Evolutionary conservation across 352 stramenopile species (phyloP).

Genomic region (Aphanomyces astaci): DNA sequence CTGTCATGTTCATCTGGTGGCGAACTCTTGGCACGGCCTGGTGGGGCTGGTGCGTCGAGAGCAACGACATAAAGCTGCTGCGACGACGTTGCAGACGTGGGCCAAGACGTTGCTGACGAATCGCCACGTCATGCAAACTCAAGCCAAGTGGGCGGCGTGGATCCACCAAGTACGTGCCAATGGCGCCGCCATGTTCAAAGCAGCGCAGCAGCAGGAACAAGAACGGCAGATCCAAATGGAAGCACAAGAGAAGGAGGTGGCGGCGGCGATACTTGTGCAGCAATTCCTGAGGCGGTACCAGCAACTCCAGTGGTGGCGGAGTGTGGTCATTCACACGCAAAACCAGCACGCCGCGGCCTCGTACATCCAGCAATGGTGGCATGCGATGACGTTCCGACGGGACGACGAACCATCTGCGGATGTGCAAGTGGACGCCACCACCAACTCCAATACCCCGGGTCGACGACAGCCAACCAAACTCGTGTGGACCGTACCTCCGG

Average conservation of each 20-base stretch:
- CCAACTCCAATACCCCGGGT: no score
- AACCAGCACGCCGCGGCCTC: slow-evolving; percentile 4
- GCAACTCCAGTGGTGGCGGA: slow-evolving; percentile 27
- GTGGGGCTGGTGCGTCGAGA: background rate
- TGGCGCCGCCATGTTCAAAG: background rate
- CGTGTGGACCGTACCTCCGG: slow-evolving; percentile 4
- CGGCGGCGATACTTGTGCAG: background rate
- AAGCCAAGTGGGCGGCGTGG: background rate
- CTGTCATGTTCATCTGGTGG: background rate
- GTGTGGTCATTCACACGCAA: background rate
- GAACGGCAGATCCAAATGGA: background rate
- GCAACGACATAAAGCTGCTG: background rate
- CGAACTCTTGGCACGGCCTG: background rate
- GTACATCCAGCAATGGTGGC: slow-evolving; percentile 15
- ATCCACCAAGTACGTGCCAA: background rate
- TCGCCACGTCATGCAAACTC: background rate
- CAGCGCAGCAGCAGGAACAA: background rate
- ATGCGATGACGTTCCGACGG: background rate
- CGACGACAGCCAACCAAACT: background rate
- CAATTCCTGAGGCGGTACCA: slow-evolving; percentile 17
- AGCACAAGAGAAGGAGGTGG: background rate
- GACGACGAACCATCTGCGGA: no score
- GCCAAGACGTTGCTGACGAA: background rate
- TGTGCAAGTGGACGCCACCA: no score
- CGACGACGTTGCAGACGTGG: background rate